Percentiles rank a stretch among this genome's conserved stretches.
Conservation (phyloP, 257 asterid genomes). For the Gentiana straminea region DNA sequence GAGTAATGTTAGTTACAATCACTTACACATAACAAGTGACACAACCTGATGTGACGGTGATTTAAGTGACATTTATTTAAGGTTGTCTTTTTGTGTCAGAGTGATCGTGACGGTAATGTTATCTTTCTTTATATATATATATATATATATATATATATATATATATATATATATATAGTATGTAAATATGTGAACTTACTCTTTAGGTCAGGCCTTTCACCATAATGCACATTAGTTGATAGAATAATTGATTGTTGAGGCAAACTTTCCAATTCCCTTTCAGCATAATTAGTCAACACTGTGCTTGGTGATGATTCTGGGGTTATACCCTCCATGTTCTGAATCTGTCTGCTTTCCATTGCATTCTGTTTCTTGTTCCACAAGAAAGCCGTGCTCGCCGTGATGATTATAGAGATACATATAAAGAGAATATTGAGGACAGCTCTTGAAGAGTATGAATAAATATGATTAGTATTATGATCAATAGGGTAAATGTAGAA, state of each 20-base stretch:
- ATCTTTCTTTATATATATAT: neutral
- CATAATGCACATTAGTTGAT: slow-evolving; percentile 58
- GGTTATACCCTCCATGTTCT: slow-evolving; percentile 45
- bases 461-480: slow-evolving; percentile 38
- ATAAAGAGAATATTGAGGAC: slow-evolving; percentile 35
- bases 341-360: slow-evolving; percentile 41
- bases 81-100: too few species aligned
- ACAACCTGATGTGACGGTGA: too few species aligned
- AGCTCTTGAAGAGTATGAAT: slow-evolving; percentile 21
- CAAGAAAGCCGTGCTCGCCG: slow-evolving; percentile 33
- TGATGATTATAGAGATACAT: slow-evolving; percentile 32
- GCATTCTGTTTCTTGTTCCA: slow-evolving; percentile 43
- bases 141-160: too few species aligned
- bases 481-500: slow-evolving; percentile 58
- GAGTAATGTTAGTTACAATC: too few species aligned
- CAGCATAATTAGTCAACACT: slow-evolving; percentile 35
- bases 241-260: slow-evolving; percentile 41
- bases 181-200: slow-evolving; percentile 28
- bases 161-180: neutral
- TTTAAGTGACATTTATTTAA: too few species aligned
- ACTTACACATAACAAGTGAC: too few species aligned
- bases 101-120: neutral
- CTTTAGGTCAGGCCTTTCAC: slow-evolving; percentile 71
- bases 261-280: slow-evolving; percentile 68
- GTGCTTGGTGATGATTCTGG: slow-evolving; percentile 51